phyloP scores from a whole-genome alignment of 2,329 filamentous ascomycete species.

The Hypoxylon sp. region DNA sequence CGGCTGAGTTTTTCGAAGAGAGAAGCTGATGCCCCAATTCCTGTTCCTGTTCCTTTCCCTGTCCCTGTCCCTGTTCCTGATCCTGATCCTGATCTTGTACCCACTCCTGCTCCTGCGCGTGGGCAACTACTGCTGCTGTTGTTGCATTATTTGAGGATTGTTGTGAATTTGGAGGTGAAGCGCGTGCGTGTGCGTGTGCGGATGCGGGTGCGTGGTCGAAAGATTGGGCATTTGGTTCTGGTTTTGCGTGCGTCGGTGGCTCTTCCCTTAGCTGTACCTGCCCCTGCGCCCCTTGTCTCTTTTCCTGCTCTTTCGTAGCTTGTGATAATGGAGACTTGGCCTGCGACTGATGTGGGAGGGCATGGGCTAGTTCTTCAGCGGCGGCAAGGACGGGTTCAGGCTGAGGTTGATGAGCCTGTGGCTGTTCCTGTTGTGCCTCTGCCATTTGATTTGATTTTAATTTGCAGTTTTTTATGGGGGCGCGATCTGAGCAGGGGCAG shows the following conservation, averaged over 20 bases:
- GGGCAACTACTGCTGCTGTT: conserved; percentile 43
- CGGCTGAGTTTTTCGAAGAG: conserved; percentile 40
- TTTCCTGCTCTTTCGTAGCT: conserved; percentile 46
- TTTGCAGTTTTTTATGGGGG: conserved; percentile 53
- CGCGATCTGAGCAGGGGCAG: conserved; percentile 53
- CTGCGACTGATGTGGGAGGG: conserved; percentile 46
- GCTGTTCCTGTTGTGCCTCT: conserved; percentile 54
- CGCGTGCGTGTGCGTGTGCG: conserved; percentile 44
- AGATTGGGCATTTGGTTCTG: conserved; percentile 46
- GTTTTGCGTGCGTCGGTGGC: conserved; percentile 44
- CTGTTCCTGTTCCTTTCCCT: conserved; percentile 26
- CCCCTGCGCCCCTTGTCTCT: conserved; percentile 44
- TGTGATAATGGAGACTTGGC: conserved; percentile 46
- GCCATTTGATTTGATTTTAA: conserved; percentile 56
- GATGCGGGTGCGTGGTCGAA: conserved; percentile 40
- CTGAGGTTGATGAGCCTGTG: conserved; percentile 53
- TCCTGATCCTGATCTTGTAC: conserved; percentile 44
- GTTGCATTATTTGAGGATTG: conserved; percentile 46
- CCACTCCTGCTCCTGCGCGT: conserved; percentile 47
- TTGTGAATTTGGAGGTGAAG: conserved; percentile 45
- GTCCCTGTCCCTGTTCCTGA: conserved; percentile 22
- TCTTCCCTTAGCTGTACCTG: conserved; percentile 45
- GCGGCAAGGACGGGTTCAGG: conserved; percentile 51
- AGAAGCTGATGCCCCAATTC: conserved; percentile 20
- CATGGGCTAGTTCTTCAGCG: conserved; percentile 51